Evolutionary conservation across 1,284 basidiomycete genomes (phyloP).

Genomic region (Heterobasidion parviporum): DNA sequence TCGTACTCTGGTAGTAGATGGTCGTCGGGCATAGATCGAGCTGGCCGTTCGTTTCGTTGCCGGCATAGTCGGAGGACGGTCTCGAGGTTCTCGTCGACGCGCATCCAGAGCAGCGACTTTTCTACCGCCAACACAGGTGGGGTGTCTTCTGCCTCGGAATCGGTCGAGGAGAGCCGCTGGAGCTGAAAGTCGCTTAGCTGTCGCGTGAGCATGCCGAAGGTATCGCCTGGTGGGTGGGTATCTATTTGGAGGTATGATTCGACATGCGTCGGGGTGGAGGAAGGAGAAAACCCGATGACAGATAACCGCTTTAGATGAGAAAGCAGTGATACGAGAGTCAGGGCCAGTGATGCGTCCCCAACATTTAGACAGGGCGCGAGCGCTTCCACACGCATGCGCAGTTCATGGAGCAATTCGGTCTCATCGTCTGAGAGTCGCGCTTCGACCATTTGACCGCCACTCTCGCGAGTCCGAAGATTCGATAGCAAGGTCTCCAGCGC

Average conservation of each 20-base stretch:
- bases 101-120: constrained; percentile 61
- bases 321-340: constrained; percentile 58
- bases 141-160: constrained; percentile 5
- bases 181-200: constrained; percentile 63
- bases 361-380: constrained; percentile 35
- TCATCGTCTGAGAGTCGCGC: constrained; percentile 32
- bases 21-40: constrained; percentile 21
- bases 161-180: constrained; percentile 29
- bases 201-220: constrained; percentile 54
- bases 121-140: constrained; percentile 53
- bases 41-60: constrained; percentile 36
- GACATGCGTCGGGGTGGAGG: constrained; percentile 8
- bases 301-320: constrained; percentile 57
- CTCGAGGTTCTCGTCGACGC: constrained; percentile 69
- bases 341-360: constrained; percentile 52
- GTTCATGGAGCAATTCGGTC: constrained; percentile 51
- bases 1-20: constrained; percentile 66
- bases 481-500: constrained; percentile 57
- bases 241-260: neutral
- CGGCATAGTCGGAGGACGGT: constrained; percentile 56
- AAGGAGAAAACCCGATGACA: constrained; percentile 19
- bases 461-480: constrained; percentile 47
- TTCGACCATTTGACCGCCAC: constrained; percentile 37
- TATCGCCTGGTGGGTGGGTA: constrained; percentile 24
- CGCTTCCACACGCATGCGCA: constrained; percentile 42